Percentiles rank a stretch among this genome's conserved stretches.
Conservation (phyloP, 306 rosid genomes). For the Quercus dentata region DNA sequence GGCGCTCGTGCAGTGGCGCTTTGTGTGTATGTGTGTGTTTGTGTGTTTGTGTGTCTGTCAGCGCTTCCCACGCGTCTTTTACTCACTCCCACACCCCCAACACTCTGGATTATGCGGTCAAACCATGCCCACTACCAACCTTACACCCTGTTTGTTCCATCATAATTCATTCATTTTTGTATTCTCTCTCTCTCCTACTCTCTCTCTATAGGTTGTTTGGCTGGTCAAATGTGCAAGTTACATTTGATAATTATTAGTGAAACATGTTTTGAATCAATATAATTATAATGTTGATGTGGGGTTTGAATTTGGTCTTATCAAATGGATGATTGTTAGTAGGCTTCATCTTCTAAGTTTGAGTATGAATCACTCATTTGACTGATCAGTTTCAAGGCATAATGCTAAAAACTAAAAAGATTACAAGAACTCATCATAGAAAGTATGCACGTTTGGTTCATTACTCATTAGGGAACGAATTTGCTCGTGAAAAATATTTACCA, state of each 20-base stretch:
- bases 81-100: conserved; percentile 32
- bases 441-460: too few species aligned
- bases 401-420: too few species aligned
- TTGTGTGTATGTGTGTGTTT: background rate
- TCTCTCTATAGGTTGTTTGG: background rate
- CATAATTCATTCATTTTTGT: background rate
- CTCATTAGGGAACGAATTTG: too few species aligned
- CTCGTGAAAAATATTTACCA: too few species aligned
- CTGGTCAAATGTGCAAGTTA: background rate
- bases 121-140: conserved; percentile 16
- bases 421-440: too few species aligned
- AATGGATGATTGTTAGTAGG: background rate
- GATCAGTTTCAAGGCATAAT: too few species aligned
- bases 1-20: conserved; percentile 46
- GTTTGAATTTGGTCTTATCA: background rate
- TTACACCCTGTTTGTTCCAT: conserved; percentile 1
- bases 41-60: conserved; percentile 30
- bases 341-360: background rate
- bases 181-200: background rate
- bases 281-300: background rate
- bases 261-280: background rate
- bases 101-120: conserved; percentile 42
- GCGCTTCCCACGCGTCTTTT: conserved; percentile 46
- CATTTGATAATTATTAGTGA: background rate
- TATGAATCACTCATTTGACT: too few species aligned